These are phyloP conservation scores for Tricholoma flavovirens DNA, from an alignment of 768 basidiomycete genomes.

Conservation along the genomic window DNA sequence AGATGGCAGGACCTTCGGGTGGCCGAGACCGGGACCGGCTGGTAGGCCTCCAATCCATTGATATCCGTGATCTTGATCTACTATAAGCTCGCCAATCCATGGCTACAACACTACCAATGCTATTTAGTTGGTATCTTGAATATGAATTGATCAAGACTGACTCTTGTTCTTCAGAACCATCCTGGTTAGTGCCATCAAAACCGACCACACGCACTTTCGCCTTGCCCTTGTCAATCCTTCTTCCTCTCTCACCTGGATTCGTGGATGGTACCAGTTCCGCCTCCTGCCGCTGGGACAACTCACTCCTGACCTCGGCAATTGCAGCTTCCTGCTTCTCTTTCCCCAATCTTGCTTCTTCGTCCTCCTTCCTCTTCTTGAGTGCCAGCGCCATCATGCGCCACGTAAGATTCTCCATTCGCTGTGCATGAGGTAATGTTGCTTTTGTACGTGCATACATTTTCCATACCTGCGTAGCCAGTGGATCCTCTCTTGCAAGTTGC, in stretches of 20 bases:
- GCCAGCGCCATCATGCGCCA: conserved; percentile 99
- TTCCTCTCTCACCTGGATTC: conserved; percentile 52
- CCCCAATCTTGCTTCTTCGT: conserved; percentile 31
- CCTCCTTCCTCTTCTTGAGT: conserved; percentile 82
- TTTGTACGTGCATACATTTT: conserved; percentile 91
- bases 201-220: conserved; percentile 72
- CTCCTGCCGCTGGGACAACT: conserved; percentile 16
- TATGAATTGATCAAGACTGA: conserved; percentile 33
- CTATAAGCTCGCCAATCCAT: conserved; percentile 97
- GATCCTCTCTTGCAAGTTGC: conserved; percentile 75
- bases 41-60: conserved; percentile 87
- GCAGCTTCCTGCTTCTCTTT: conserved; percentile 13
- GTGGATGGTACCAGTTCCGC: conserved; percentile 17
- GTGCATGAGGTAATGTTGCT: conserved; percentile 83
- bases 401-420: conserved; percentile 96
- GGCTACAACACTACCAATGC: conserved; percentile 41
- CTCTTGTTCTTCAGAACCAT: conserved; percentile 69
- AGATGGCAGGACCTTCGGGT: conserved; percentile 44
- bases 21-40: conserved; percentile 77
- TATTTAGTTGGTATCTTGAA: conserved; percentile 5
- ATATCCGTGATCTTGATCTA: conserved; percentile 82
- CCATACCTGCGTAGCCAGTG: conserved; percentile 94
- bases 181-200: conserved; percentile 73
- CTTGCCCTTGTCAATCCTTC: conserved; percentile 78
- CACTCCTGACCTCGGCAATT: conserved; percentile 11